phyloP scores from a whole-genome alignment of 805 yeast species.

The Maudiozyma saulgeensis region DNA sequence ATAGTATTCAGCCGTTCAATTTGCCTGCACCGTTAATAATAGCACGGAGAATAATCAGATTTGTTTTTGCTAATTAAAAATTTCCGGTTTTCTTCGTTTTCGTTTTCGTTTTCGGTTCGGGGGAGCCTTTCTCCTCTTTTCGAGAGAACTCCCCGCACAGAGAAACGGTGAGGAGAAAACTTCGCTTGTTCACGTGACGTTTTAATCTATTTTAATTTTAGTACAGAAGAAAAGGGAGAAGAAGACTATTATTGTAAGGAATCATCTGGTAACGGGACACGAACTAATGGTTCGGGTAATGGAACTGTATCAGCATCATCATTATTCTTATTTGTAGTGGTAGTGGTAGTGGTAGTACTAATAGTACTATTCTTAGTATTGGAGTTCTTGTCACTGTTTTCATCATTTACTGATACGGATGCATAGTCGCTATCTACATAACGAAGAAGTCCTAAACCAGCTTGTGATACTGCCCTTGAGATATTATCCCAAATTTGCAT shows the following conservation, averaged over 20 bases:
- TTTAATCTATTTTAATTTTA: background rate
- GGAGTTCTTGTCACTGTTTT: background rate
- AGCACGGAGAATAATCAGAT: too few species aligned
- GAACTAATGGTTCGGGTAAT: conserved; percentile 56
- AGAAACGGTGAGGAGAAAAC: too few species aligned
- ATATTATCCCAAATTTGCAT: conserved; percentile 27
- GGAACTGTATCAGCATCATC: conserved; percentile 31
- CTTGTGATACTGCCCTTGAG: conserved; percentile 25
- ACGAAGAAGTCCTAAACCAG: conserved; percentile 24
- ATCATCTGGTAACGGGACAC: conserved; percentile 29
- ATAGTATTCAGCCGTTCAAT: too few species aligned
- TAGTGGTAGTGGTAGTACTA: conserved; percentile 11
- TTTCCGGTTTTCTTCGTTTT: too few species aligned
- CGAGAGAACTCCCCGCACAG: too few species aligned
- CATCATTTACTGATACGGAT: conserved; percentile 9
- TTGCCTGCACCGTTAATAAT: too few species aligned
- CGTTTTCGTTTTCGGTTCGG: too few species aligned
- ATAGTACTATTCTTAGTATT: conserved; percentile 13
- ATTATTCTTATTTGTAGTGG: conserved; percentile 8
- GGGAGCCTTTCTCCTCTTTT: too few species aligned
- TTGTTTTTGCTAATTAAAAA: too few species aligned
- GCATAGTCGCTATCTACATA: conserved; percentile 26
- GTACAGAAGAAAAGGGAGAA: too few species aligned
- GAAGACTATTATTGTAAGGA: too few species aligned
- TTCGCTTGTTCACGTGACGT: too few species aligned